Evolutionary conservation across 495 filamentous ascomycete genomes (phyloP), one percentile per base, ranked within the genome.

Genomic region (Penicillium cosmopolitanum): DNA sequence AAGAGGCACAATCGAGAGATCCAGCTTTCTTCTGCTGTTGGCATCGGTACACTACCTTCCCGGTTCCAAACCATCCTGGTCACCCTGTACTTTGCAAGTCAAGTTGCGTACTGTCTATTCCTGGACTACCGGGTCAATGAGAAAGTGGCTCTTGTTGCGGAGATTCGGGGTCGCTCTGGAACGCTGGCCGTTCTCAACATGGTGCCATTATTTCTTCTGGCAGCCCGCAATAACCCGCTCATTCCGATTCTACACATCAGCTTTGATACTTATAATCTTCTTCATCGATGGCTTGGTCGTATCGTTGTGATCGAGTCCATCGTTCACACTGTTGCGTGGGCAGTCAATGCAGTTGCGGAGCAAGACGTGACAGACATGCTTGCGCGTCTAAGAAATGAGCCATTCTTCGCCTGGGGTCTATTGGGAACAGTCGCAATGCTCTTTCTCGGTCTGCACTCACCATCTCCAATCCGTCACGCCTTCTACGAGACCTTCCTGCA

Each of bases 231-330:
- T 77, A 98, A 96, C 70, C 91, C 91, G 15, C 77, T 97, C n/a
- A 97, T 97, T 60, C 70, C 79, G 6, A 72, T 96, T 13, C 80
- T 96, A 63, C 86, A 85, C 28, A 86, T 98, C 74, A 94, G 91
- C 71, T 98, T 97, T 74, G 96, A 98, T 76, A 96, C 93, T 0
- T 97, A 92, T 81, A 98, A 97, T 72, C 80, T 97, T 28, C 75
- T 98, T 31, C 95, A 98, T 72, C 87, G 95, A 38, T 98, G 95
- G 94, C 87, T 98, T 55, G 95, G 94, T 21, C 89, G 95, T 18
- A 87, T 97, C 21, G 85, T 96, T 7, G 86, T 90, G 18, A 46
- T 94, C 13, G 90, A 98, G 71, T 79, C 86, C 5, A 43, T 97
- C 50, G 79, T 86, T 12, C 95, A 98, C 69, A 89, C 88, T 4